These are phyloP conservation scores for Globisporangium spiculum DNA, from an alignment of 352 stramenopile species.

Conservation along the genomic window DNA sequence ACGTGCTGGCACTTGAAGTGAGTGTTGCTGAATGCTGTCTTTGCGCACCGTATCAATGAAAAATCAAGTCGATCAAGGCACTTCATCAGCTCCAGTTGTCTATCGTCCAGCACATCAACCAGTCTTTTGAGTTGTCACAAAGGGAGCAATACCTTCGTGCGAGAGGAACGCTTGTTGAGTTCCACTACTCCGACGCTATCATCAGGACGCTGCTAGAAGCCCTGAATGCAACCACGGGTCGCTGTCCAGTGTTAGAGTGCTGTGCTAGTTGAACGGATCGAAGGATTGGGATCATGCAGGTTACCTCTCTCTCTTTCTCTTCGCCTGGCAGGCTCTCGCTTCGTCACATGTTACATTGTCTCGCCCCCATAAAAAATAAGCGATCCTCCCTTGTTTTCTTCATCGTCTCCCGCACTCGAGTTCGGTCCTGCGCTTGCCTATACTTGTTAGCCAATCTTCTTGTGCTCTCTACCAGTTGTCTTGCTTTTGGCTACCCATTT, in stretches of 20 bases:
- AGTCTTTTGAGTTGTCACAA: not conserved
- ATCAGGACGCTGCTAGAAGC: not conserved
- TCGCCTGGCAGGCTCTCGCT: not conserved
- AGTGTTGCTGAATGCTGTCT: not conserved
- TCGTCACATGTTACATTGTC: conserved; percentile 1
- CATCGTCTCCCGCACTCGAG: not conserved
- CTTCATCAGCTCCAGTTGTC: not conserved
- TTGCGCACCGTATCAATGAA: not conserved
- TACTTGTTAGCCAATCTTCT: not conserved
- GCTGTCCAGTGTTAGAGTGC: not conserved
- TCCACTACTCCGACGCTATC: not conserved
- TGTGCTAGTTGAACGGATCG: not conserved
- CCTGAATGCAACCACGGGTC: not conserved
- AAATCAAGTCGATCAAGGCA: not conserved
- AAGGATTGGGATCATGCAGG: not conserved
- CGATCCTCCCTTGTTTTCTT: not conserved
- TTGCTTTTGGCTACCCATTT: not conserved
- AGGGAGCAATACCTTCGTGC: not conserved
- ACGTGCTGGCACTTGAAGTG: not conserved
- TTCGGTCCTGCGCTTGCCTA: not conserved
- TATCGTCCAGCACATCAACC: not conserved
- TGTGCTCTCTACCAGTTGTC: not conserved
- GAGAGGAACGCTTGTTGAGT: not conserved
- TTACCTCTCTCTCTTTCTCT: not conserved
- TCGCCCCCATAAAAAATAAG: not conserved